Conservation (phyloP, 805 yeast genomes). For the Candida odintsovae region DNA sequence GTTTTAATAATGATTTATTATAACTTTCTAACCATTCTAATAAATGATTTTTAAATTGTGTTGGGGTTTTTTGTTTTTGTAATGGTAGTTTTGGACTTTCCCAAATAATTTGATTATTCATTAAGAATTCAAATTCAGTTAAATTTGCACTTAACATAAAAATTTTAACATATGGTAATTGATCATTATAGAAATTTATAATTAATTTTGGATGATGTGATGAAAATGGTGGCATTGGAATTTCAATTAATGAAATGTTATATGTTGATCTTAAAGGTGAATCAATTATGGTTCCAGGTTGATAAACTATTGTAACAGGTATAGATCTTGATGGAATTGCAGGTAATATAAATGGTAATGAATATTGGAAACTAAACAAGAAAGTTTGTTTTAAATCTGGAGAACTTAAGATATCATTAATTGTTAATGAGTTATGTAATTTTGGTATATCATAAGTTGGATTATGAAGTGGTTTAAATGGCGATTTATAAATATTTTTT, state of each 20-base stretch:
- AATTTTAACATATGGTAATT: constrained; percentile 33
- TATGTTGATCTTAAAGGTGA: constrained; percentile 1
- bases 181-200: constrained; percentile 43
- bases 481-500: constrained; percentile 2
- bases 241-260: constrained; percentile 22
- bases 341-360: constrained; percentile 33
- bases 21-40: constrained; percentile 41
- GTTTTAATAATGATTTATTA: constrained; percentile 21
- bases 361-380: constrained; percentile 45
- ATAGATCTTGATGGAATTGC: constrained; percentile 1
- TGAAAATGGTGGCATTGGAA: constrained; percentile 33
- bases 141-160: constrained; percentile 58
- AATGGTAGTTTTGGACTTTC: constrained; percentile 39
- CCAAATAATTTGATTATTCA: constrained; percentile 67
- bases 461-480: constrained; percentile 20
- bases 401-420: constrained; percentile 29
- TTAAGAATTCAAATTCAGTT: constrained; percentile 45
- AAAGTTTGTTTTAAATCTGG: constrained; percentile 30
- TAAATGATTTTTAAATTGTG: constrained; percentile 41
- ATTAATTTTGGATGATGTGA: constrained; percentile 68
- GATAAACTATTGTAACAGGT: constrained; percentile 25
- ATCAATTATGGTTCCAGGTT: constrained; percentile 26
- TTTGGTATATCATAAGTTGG: constrained; percentile 10
- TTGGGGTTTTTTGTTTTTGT: neutral
- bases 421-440: constrained; percentile 19